Evolutionary conservation across 805 yeast species (phyloP), one percentile per base, ranked within the genome.

Genomic region (Wickerhamomyces xylosicus): DNA sequence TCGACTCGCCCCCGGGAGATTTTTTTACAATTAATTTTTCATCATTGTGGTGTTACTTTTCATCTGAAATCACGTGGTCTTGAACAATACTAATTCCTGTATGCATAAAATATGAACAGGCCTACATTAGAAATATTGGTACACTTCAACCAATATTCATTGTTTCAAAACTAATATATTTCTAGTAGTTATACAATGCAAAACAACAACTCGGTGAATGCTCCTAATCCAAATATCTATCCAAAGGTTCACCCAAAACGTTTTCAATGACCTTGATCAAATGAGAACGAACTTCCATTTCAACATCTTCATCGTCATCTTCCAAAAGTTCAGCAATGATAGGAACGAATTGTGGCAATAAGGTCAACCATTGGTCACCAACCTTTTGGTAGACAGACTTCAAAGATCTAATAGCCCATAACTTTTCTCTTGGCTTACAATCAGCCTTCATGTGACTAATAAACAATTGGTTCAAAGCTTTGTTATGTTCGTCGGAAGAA

Each of bases 281-380:
- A 13, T 95, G 95, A 28, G 79, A 72, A 62, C 96, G 79, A 3
- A 87, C 96, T 61, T 87, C 97, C 54, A 75, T 58, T 60, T 92
- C 97, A 22, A 92, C 95, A 36, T 73, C 77, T 59, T 92, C 98
- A 46, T 89, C 94, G 43, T 92, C 97, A 56, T 89, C 97, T 56
- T 92, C 99, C 45, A 92, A 69, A 41, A 92, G 64, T 62, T 92
- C 99, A 7, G 97, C 96, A 58, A 92, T 85, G 43, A 85, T 72
- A 27, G 99, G 99, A 45, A 92, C 95, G 49, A 92, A 71, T 56
- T 89, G 96, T 19, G 98, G 98, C 50, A 92, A 69, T 66, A 84
- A 71, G 27, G 81, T 67, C 47, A 92, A 71, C 98, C 97, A 92
- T 57, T 79, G 85, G 52, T 92, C 97, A 40, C 97, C 97, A 51